phyloP scores from a whole-genome alignment of 441 rosid species.

The Pelargonium citronellum region DNA sequence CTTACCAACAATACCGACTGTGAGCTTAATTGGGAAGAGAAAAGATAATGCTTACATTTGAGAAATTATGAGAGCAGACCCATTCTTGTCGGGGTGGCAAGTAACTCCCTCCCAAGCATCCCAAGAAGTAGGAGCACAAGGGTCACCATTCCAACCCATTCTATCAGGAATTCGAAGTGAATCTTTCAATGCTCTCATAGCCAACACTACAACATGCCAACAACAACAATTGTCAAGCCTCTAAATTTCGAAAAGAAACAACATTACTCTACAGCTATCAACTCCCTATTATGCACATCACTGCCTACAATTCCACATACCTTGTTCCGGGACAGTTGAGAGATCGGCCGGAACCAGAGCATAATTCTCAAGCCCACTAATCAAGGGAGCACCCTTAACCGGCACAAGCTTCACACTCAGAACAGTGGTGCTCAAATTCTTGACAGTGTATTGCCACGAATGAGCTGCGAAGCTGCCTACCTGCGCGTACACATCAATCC shows the following conservation, averaged over 20 bases:
- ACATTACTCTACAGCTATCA: neutral
- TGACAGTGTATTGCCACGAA: constrained; percentile 44
- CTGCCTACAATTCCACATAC: constrained; percentile 27
- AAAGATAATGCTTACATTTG: constrained; percentile 59
- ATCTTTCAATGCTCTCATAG: constrained; percentile 88
- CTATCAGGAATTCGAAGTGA: constrained; percentile 77
- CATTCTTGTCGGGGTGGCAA: constrained; percentile 57
- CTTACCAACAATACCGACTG: neutral
- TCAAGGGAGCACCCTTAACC: constrained; percentile 52
- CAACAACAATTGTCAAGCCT: constrained; percentile 6
- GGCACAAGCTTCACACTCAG: constrained; percentile 58
- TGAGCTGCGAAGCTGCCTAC: constrained; percentile 72
- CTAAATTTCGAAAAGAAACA: constrained; percentile 2
- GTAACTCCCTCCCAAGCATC: constrained; percentile 99
- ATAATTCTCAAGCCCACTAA: constrained; percentile 85
- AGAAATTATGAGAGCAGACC: constrained; percentile 65
- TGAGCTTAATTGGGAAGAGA: neutral
- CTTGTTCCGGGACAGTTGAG: constrained; percentile 75
- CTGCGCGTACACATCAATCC: constrained; percentile 53
- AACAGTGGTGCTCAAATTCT: constrained; percentile 54
- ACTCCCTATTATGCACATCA: neutral
- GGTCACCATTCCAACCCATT: constrained; percentile 99
- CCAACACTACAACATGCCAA: constrained; percentile 40
- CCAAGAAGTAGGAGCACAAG: constrained; percentile 96
- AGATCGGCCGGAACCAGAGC: constrained; percentile 80